Conservation (phyloP, 129 eudicot genomes). For the Centella asiatica region DNA sequence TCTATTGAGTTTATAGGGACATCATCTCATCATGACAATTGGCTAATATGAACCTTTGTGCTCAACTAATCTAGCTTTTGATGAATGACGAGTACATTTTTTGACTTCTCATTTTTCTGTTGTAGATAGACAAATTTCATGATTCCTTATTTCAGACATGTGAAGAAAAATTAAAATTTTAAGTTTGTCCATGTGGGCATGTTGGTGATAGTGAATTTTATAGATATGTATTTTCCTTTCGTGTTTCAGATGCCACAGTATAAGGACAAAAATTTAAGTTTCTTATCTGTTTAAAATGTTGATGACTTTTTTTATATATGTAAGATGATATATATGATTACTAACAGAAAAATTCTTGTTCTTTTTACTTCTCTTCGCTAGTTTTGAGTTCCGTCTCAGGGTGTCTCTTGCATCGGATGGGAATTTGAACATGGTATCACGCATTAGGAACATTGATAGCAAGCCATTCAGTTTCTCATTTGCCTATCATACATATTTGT, state of each 20-base stretch:
- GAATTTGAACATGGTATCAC: constrained; percentile 66
- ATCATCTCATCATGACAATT: neutral
- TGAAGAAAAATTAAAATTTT: neutral
- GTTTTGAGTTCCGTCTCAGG: constrained; percentile 88
- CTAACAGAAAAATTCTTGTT: constrained; percentile 13
- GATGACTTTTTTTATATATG: neutral
- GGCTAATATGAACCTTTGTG: too few relatives aligned
- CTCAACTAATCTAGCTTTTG: too few relatives aligned
- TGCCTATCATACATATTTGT: constrained; percentile 73
- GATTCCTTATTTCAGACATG: neutral
- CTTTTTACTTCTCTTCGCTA: constrained; percentile 18
- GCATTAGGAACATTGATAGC: constrained; percentile 71
- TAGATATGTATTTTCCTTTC: neutral
- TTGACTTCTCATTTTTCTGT: neutral
- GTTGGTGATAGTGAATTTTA: neutral
- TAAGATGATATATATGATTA: neutral
- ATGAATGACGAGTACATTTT: too few relatives aligned
- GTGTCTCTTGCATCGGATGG: constrained; percentile 71
- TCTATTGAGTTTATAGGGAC: neutral
- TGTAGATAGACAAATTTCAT: neutral
- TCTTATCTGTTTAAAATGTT: too few relatives aligned
- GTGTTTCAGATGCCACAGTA: too few relatives aligned
- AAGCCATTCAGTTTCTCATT: constrained; percentile 91
- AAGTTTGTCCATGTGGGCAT: too few relatives aligned
- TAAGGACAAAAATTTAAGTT: too few relatives aligned